Conservation (phyloP, 1,284 basidiomycete genomes). For the Moesziomyces globuligerus region DNA sequence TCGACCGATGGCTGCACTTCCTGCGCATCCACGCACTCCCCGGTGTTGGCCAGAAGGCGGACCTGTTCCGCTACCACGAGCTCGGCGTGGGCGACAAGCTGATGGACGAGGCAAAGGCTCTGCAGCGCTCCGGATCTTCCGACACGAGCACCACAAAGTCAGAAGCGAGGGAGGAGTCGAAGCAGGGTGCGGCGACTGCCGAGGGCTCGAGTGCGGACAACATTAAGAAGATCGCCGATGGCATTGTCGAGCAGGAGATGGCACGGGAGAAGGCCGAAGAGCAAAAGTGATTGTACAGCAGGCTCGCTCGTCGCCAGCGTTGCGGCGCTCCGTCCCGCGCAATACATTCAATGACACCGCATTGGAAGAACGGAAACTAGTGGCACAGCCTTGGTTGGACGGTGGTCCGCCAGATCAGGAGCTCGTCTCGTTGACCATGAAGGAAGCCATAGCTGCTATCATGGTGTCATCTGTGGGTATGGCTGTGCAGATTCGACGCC, state of each 20-base stretch:
- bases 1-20: constrained; percentile 85
- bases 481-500: no score
- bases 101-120: constrained; percentile 41
- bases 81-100: constrained; percentile 31
- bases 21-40: constrained; percentile 80
- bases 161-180: not conserved
- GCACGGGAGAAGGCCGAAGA: constrained; percentile 19
- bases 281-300: constrained; percentile 9
- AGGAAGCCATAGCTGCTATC: no score
- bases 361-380: no score
- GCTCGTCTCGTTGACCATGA: no score
- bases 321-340: no score
- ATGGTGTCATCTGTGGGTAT: no score
- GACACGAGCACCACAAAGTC: no score
- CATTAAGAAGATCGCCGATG: constrained; percentile 44
- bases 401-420: no score
- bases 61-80: constrained; percentile 72
- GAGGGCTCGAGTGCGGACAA: constrained; percentile 21
- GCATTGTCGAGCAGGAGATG: constrained; percentile 45
- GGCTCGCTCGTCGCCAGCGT: no score
- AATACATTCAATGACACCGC: no score
- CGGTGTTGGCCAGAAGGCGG: constrained; percentile 86
- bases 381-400: no score
- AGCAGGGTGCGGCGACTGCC: not conserved
- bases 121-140: constrained; percentile 19